Evolutionary conservation across 768 basidiomycete species (phyloP).

Genomic region (Calvatia gigantea): DNA sequence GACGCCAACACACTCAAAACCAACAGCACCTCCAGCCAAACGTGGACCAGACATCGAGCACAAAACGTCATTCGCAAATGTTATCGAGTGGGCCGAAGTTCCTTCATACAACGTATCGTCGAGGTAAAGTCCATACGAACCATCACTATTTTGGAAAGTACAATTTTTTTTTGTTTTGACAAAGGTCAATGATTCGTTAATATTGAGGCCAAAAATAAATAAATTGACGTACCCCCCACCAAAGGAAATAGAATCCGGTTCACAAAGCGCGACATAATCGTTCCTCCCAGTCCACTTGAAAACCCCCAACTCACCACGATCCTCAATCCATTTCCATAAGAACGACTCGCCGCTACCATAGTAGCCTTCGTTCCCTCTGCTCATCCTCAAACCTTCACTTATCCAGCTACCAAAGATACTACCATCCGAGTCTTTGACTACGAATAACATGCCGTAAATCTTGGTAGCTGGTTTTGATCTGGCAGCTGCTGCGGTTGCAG

Average conservation of each 20-base stretch:
- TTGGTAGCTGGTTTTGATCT: conserved; percentile 11
- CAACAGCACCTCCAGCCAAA: conserved; percentile 41
- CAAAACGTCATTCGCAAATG: conserved; percentile 83
- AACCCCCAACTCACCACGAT: conserved; percentile 45
- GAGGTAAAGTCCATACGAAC: conserved; percentile 85
- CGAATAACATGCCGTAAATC: conserved; percentile 45
- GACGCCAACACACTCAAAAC: conserved; percentile 89
- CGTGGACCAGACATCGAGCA: conserved; percentile 48
- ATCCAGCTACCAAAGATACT: conserved; percentile 81
- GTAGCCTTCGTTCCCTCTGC: conserved; percentile 63
- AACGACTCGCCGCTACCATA: conserved; percentile 95
- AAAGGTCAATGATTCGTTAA: neutral
- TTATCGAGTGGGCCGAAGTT: conserved; percentile 79
- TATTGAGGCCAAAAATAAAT: neutral
- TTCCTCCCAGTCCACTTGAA: conserved; percentile 88
- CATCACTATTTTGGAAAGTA: conserved; percentile 50
- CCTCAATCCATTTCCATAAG: conserved; percentile 61
- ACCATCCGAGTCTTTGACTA: conserved; percentile 58
- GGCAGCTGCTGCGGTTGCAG: conserved; percentile 29
- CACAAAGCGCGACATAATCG: conserved; percentile 86
- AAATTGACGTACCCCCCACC: conserved; percentile 77
- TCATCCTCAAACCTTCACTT: conserved; percentile 63
- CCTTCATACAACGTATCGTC: conserved; percentile 80
- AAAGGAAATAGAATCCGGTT: conserved; percentile 76
- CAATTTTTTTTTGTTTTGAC: neutral